Percentiles rank a stretch among this genome's conserved stretches.
Evolutionary conservation across 192 early-diverging fungal genomes (phyloP).

Genomic region (Linnemannia hyalina): DNA sequence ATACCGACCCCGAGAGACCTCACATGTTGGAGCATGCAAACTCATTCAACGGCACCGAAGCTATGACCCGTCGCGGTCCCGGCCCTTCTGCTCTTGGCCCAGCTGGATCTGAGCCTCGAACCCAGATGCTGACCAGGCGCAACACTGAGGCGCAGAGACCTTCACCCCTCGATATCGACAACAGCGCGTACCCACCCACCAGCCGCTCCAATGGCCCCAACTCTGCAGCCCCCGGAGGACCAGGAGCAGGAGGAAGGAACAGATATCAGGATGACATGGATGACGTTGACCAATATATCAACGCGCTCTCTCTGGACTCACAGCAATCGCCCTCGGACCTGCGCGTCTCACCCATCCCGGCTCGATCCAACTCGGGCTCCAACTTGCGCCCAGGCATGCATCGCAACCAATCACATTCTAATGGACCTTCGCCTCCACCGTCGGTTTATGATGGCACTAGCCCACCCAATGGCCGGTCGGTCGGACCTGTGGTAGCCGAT

Average conservation of each 20-base stretch:
- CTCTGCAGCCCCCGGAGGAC: conserved; percentile 11
- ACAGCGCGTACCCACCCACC: neutral
- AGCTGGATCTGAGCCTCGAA: conserved; percentile 39
- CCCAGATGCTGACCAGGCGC: conserved; percentile 29
- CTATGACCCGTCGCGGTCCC: conserved; percentile 13
- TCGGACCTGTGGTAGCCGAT: conserved; percentile 16
- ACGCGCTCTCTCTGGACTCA: conserved; percentile 21
- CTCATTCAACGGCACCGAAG: conserved; percentile 35
- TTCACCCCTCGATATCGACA: conserved; percentile 25
- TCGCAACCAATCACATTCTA: conserved; percentile 20
- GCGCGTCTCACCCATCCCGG: neutral
- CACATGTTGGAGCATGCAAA: conserved; percentile 37
- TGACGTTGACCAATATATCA: conserved; percentile 41
- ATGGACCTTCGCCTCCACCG: neutral
- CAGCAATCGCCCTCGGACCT: conserved; percentile 3
- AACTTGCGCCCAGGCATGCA: conserved; percentile 7
- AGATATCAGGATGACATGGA: conserved; percentile 47
- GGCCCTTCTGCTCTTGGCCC: conserved; percentile 32
- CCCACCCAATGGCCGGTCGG: neutral
- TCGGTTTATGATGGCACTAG: neutral
- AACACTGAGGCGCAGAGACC: conserved; percentile 43
- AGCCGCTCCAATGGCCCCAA: neutral
- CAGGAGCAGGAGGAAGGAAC: conserved; percentile 14
- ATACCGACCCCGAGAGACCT: conserved; percentile 29
- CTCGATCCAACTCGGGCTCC: conserved; percentile 23